These are phyloP conservation scores for Asterochloris erici DNA, from an alignment of 139 green algal genomes.

Conservation along the genomic window DNA sequence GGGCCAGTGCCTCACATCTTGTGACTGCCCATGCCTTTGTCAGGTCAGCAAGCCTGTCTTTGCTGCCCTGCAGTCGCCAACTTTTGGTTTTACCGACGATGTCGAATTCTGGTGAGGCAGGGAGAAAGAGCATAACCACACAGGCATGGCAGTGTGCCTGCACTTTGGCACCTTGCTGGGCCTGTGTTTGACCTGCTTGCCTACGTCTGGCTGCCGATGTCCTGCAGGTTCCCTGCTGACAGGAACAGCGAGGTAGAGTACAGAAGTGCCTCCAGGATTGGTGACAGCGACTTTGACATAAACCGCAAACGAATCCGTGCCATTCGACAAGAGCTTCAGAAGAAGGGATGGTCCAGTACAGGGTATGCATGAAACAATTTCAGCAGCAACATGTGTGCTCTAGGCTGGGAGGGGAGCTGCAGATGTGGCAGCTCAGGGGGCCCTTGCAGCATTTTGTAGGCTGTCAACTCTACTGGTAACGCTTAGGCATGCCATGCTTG, in stretches of 20 bases:
- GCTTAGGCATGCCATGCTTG: conserved; percentile 14
- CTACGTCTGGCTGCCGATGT: too few relatives aligned
- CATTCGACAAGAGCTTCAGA: conserved; percentile 75
- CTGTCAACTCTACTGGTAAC: conserved; percentile 1
- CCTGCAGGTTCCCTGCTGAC: not conserved
- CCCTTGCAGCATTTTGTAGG: too few relatives aligned
- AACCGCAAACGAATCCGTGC: conserved; percentile 95
- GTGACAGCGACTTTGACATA: conserved; percentile 81
- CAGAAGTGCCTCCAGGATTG: conserved; percentile 75
- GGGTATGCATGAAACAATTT: conserved; percentile 52
- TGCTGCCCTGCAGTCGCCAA: conserved; percentile 49
- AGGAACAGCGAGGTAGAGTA: conserved; percentile 44
- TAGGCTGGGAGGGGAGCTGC: too few relatives aligned
- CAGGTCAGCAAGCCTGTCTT: too few relatives aligned
- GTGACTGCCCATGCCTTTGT: too few relatives aligned
- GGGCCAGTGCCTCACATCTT: too few relatives aligned
- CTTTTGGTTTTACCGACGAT: conserved; percentile 94
- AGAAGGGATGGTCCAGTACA: conserved; percentile 76
- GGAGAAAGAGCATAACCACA: conserved; percentile 36
- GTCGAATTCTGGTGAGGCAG: conserved; percentile 79
- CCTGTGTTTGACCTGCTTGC: too few relatives aligned
- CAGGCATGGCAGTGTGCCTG: conserved; percentile 47
- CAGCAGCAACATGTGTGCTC: too few relatives aligned
- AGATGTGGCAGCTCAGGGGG: too few relatives aligned
- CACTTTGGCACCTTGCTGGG: too few relatives aligned